Evolutionary conservation across 805 yeast genomes (phyloP), one percentile per base, ranked within the genome.

Genomic region (Wickerhamomyces strasburgensis): DNA sequence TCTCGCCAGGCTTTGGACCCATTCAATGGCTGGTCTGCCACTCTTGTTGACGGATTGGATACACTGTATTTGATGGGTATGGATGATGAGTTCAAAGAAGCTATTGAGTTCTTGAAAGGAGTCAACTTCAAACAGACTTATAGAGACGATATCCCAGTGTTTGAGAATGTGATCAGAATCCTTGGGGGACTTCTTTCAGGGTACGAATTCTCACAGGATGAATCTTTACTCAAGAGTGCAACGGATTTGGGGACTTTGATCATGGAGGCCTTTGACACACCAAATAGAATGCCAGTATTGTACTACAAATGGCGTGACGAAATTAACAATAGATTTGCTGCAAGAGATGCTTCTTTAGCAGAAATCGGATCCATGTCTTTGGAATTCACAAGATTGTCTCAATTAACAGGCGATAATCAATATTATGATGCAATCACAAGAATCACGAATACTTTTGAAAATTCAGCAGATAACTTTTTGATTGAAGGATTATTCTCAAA

Each of bases 201-300:
- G 0, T 75, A 70, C 43, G 80, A 77, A 31, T 49, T 77, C 24
- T 65, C 77, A 0, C 35, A 49, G 1, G 61, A 61, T 2, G 39
- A 53, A 26, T 39, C 64, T 1, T 55, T 67, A 13, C 49, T 71
- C 6, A 45, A 44, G 1, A 62, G 67, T 42, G 74, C 78, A 1
- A 56, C 56, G 18, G 68, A 70, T 19, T 49, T 75, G 13, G 80
- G 70, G 1, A 70, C 71, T 33, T 59, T 74, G 36, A 52, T 75
- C 24, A 47, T 76, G 47, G 71, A 73, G 16, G 69, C 80, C 0
- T 77, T 74, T 47, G 82, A 77, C 44, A 75, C 82, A 0, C 80
- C 80, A 13, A 74, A 75, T 44, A 60, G 71, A 30, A 61, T 77
- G 59, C 83, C 83, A 3, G 39, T 70, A 8, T 46, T 72, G 15